Evolutionary conservation across 129 eudicot species (phyloP).

Genomic region (Flaveria linearis): DNA sequence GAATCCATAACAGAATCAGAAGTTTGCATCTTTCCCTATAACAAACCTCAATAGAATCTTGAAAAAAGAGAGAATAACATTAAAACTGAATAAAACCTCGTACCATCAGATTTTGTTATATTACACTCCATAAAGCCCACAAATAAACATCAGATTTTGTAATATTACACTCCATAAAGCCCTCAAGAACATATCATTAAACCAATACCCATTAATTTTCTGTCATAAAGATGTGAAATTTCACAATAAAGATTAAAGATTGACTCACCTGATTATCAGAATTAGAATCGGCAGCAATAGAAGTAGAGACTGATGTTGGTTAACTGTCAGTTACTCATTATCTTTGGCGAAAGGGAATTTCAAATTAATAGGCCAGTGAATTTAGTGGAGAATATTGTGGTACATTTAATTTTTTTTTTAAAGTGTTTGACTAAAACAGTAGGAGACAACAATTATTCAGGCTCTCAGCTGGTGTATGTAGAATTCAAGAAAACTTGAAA

Average conservation of each 20-base stretch:
- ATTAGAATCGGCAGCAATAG: constrained; percentile 26
- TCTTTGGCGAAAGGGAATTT: neutral
- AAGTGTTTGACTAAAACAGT: constrained; percentile 40
- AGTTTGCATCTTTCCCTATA: constrained; percentile 3
- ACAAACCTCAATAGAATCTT: constrained; percentile 27
- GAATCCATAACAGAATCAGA: constrained; percentile 29
- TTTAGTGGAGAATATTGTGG: constrained; percentile 30
- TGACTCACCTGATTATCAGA: constrained; percentile 41
- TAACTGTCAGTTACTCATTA: constrained; percentile 14
- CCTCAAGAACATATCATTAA: neutral
- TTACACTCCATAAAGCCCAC: constrained; percentile 2
- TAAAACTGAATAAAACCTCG: neutral
- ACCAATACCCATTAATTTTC: constrained; percentile 5
- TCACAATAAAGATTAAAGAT: constrained; percentile 14
- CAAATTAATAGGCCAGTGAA: neutral
- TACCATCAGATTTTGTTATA: neutral
- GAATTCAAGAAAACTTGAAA: constrained; percentile 33
- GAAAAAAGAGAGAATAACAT: neutral
- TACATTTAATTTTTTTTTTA: neutral
- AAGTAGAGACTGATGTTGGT: constrained; percentile 3
- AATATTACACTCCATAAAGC: neutral
- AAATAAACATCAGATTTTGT: neutral
- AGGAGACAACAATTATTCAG: constrained; percentile 25
- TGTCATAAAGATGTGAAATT: neutral
- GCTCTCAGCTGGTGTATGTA: neutral